Percentiles rank a stretch among this genome's conserved stretches.
These are phyloP conservation scores for Omphalotus guepiniiformis DNA, from an alignment of 768 basidiomycete species.

Conservation along the genomic window DNA sequence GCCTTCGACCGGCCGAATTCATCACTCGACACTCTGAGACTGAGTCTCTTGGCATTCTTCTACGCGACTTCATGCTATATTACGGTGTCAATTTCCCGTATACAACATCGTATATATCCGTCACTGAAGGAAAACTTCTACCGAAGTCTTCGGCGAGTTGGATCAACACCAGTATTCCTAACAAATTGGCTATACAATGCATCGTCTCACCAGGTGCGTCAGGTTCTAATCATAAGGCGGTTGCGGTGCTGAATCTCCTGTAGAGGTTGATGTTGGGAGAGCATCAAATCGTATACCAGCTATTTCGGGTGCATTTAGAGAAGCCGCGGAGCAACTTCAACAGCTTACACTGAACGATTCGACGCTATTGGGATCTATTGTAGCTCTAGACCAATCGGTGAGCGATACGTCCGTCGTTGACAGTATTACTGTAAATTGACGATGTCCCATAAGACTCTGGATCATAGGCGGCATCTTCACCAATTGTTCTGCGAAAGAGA, in stretches of 20 bases:
- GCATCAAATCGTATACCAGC: slow-evolving; percentile 26
- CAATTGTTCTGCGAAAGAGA: too few relatives aligned
- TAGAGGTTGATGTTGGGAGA: slow-evolving; percentile 38
- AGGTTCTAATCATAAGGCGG: not conserved
- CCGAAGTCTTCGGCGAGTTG: slow-evolving; percentile 31
- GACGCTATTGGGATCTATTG: too few relatives aligned
- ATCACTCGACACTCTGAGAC: slow-evolving; percentile 43
- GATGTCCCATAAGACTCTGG: too few relatives aligned
- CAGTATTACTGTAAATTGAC: too few relatives aligned
- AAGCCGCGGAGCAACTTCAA: slow-evolving; percentile 9
- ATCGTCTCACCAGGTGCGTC: slow-evolving; percentile 35
- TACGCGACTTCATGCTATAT: slow-evolving; percentile 62
- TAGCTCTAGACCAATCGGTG: too few relatives aligned
- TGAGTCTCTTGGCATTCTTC: slow-evolving; percentile 50
- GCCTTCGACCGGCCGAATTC: slow-evolving; percentile 42
- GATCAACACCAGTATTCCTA: slow-evolving; percentile 21
- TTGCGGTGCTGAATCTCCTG: not conserved
- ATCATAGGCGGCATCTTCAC: too few relatives aligned
- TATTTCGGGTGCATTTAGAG: slow-evolving; percentile 32
- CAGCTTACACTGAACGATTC: too few relatives aligned
- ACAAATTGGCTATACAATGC: slow-evolving; percentile 36
- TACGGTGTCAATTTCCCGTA: slow-evolving; percentile 51
- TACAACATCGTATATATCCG: slow-evolving; percentile 35
- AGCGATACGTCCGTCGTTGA: too few relatives aligned
- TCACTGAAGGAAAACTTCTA: slow-evolving; percentile 27